Percentiles rank a stretch among this genome's conserved stretches.
Evolutionary conservation across 306 rosid genomes (phyloP).

Genomic region (Cicer chorassanicum): DNA sequence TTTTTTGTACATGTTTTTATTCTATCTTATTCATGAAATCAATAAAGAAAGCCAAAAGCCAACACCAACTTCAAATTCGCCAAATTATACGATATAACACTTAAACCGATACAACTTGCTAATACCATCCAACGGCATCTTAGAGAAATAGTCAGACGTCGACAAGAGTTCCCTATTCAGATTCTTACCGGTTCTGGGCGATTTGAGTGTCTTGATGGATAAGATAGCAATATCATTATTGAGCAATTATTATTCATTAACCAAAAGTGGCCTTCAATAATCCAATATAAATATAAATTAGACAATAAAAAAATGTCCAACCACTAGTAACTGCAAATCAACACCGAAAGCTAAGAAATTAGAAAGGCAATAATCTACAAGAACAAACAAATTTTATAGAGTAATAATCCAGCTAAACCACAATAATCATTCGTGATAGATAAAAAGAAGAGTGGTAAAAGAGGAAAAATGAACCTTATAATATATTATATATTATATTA

Average conservation of each 20-base stretch:
- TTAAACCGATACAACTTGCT: constrained; percentile 3
- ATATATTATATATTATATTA: constrained; percentile 23
- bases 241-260: background rate
- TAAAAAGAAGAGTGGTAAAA: constrained; percentile 7
- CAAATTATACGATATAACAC: constrained; percentile 34
- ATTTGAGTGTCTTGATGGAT: constrained; percentile 5
- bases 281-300: constrained; percentile 9
- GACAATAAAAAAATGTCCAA: constrained; percentile 13
- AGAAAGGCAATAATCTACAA: too few relatives aligned
- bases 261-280: background rate
- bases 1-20: background rate
- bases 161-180: constrained; percentile 24
- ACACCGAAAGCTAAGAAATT: constrained; percentile 15
- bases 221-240: constrained; percentile 16
- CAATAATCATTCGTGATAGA: constrained; percentile 29
- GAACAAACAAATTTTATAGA: constrained; percentile 5
- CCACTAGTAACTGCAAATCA: constrained; percentile 17
- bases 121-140: constrained; percentile 25
- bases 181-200: constrained; percentile 7
- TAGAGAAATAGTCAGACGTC: constrained; percentile 9
- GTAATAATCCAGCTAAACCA: constrained; percentile 24
- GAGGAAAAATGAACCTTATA: constrained; percentile 17
- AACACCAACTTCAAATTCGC: background rate
- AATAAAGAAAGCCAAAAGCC: constrained; percentile 21
- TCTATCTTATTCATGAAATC: constrained; percentile 27